These are phyloP conservation scores for Trichoderma asperellum DNA, from an alignment of 2,329 filamentous ascomycete species.

Conservation along the genomic window DNA sequence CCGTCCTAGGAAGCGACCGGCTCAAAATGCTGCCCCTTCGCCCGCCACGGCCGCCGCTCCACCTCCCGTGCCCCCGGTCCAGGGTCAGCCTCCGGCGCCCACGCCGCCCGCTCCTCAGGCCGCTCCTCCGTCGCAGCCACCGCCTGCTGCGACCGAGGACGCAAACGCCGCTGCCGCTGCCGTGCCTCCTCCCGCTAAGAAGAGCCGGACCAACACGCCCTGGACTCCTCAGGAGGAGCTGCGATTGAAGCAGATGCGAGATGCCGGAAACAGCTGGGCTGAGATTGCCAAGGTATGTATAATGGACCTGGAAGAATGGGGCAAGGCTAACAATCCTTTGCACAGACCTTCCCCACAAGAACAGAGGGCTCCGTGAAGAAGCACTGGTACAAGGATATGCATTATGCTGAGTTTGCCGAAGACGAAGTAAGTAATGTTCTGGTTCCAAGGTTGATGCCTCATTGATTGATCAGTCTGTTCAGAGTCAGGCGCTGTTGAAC, in stretches of 20 bases:
- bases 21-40: conserved; percentile 46
- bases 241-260: conserved; percentile 89
- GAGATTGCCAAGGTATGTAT: conserved; percentile 97
- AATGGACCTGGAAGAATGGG: not conserved
- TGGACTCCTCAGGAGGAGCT: conserved; percentile 97
- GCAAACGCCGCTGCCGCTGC: conserved; percentile 38
- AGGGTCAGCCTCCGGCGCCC: conserved; percentile 40
- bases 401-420: conserved; percentile 97
- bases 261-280: conserved; percentile 91
- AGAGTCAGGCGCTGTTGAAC: conserved; percentile 79
- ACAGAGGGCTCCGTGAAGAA: conserved; percentile 99
- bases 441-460: conserved; percentile 1
- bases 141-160: conserved; percentile 39
- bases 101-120: conserved; percentile 40
- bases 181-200: conserved; percentile 70
- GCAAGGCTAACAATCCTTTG: not conserved
- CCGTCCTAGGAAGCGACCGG: conserved; percentile 49
- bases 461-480: conserved; percentile 34
- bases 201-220: conserved; percentile 96
- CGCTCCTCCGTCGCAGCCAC: conserved; percentile 37
- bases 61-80: conserved; percentile 40
- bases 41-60: conserved; percentile 42
- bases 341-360: conserved; percentile 82
- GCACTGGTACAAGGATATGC: conserved; percentile 99
- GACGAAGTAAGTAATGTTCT: conserved; percentile 73